A percentile compares a stretch with the other conserved stretches of the same genome.
phyloP scores from a whole-genome alignment of 106 monocot species.

The Dactylorhiza incarnata region DNA sequence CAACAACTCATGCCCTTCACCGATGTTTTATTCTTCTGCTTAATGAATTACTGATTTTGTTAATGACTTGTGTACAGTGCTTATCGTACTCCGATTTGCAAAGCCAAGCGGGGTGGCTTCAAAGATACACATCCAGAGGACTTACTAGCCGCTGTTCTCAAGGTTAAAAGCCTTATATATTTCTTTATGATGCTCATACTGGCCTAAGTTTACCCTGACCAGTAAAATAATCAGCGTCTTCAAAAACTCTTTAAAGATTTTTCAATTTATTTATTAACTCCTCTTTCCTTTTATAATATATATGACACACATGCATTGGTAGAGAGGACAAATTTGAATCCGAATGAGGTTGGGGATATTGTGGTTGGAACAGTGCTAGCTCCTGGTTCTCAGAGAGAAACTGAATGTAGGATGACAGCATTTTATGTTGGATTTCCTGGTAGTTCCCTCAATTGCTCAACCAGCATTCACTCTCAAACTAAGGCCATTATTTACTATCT shows the following conservation, averaged over 20 bases:
- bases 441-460: not conserved
- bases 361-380: constrained; percentile 64
- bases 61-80: constrained; percentile 26
- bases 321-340: constrained; percentile 47
- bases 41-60: too few species aligned
- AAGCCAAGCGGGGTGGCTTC: constrained; percentile 71
- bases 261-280: not conserved
- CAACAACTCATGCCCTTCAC: too few species aligned
- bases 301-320: constrained; percentile 25
- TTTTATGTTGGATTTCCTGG: constrained; percentile 81
- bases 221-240: not conserved
- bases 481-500: not conserved
- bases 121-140: constrained; percentile 86
- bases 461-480: not conserved
- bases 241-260: not conserved
- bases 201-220: not conserved
- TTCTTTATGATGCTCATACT: constrained; percentile 1
- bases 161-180: constrained; percentile 44
- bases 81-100: constrained; percentile 76
- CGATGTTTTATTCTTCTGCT: too few species aligned
- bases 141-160: constrained; percentile 57
- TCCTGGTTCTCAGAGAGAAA: constrained; percentile 59
- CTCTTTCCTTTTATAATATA: not conserved
- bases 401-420: constrained; percentile 64
- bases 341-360: constrained; percentile 64